phyloP scores from a whole-genome alignment of 192 early-diverging fungal genomes.

The Umbelopsis isabellina region DNA sequence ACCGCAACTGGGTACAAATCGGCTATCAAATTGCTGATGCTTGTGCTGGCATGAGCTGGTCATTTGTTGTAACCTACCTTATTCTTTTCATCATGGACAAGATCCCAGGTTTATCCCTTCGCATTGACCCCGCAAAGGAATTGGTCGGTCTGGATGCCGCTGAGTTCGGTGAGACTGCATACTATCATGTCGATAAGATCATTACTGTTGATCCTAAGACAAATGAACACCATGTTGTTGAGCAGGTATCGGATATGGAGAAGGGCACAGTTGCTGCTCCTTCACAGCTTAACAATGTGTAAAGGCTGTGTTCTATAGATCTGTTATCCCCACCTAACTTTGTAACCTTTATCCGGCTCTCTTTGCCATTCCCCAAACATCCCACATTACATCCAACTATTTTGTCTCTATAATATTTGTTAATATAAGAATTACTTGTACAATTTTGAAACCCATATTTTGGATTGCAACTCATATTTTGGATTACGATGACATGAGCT shows the following conservation, averaged over 20 bases:
- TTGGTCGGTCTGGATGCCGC: constrained; percentile 75
- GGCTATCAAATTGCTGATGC: constrained; percentile 81
- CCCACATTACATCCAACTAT: neutral
- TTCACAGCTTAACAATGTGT: constrained; percentile 28
- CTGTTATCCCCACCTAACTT: neutral
- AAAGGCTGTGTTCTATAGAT: neutral
- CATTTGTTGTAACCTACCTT: constrained; percentile 73
- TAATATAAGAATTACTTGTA: constrained; percentile 20
- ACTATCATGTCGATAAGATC: constrained; percentile 53
- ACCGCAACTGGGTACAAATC: constrained; percentile 82
- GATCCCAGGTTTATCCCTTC: constrained; percentile 79
- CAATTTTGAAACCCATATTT: neutral
- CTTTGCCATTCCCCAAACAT: neutral
- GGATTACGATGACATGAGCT: no score
- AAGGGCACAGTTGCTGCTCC: constrained; percentile 6
- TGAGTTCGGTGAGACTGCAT: constrained; percentile 79
- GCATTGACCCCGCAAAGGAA: constrained; percentile 72
- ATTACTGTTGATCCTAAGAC: constrained; percentile 39
- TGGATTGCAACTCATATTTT: neutral
- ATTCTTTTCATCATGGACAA: constrained; percentile 76
- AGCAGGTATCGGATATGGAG: constrained; percentile 23
- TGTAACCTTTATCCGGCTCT: neutral
- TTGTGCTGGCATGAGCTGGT: constrained; percentile 70
- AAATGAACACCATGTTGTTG: constrained; percentile 33
- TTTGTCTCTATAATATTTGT: constrained; percentile 15